Conservation (phyloP, 75 land plant species). For the Isoetes taiwanensis region DNA sequence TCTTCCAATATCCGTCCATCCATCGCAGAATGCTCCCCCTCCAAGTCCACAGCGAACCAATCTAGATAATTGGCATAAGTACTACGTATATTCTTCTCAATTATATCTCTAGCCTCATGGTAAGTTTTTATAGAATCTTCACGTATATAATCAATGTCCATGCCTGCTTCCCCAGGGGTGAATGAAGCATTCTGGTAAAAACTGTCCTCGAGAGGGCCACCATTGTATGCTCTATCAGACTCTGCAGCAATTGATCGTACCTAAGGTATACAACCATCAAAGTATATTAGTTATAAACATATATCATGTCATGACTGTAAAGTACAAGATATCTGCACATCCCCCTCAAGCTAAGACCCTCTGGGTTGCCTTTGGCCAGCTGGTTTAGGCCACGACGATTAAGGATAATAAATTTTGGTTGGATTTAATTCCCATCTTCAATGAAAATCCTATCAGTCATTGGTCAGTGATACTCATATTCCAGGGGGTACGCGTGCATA, state of each 20-base stretch:
- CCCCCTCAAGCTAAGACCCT: no score
- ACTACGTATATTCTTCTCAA: not conserved
- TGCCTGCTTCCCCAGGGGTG: constrained; percentile 36
- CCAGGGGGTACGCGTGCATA: no score
- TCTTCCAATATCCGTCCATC: constrained; percentile 96
- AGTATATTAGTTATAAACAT: no score
- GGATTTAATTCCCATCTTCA: no score
- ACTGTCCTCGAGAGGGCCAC: constrained; percentile 67
- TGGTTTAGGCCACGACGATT: no score
- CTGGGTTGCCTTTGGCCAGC: no score
- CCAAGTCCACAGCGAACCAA: constrained; percentile 98
- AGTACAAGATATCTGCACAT: no score
- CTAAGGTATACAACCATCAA: no score
- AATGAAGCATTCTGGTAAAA: constrained; percentile 58
- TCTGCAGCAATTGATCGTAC: constrained; percentile 90
- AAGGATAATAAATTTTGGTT: no score
- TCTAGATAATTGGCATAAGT: constrained; percentile 48
- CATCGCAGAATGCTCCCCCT: constrained; percentile 99
- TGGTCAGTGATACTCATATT: no score
- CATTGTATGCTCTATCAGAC: constrained; percentile 85
- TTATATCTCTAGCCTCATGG: constrained; percentile 8
- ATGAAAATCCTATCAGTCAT: no score
- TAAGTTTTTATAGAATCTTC: constrained; percentile 11
- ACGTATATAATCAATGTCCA: constrained; percentile 5
- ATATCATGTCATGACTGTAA: no score